Evolutionary conservation across 495 filamentous ascomycete genomes (phyloP).

Genomic region (Immersiella caudata): DNA sequence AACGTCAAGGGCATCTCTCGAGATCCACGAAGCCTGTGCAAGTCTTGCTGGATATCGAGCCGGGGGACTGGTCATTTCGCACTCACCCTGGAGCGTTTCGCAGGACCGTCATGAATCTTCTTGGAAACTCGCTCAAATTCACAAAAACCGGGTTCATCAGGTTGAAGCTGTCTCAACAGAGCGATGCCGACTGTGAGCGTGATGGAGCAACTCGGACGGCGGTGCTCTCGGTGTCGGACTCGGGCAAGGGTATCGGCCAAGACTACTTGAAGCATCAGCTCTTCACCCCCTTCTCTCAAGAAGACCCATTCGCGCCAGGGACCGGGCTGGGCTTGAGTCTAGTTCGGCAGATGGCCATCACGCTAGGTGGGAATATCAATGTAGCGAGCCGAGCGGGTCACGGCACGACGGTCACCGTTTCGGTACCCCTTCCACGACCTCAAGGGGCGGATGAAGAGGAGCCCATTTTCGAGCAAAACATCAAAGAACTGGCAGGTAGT

Average conservation of each 20-base stretch:
- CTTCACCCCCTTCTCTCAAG: conserved; percentile 72
- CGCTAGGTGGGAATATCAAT: conserved; percentile 61
- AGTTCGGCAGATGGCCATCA: conserved; percentile 63
- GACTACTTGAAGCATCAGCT: conserved; percentile 66
- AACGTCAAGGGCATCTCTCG: not conserved
- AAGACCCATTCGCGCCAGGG: conserved; percentile 64
- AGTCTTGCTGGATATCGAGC: conserved; percentile 65
- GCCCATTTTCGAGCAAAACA: conserved; percentile 31
- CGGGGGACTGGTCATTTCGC: conserved; percentile 62
- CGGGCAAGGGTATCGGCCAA: conserved; percentile 67
- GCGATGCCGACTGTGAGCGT: conserved; percentile 20
- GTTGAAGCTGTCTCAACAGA: conserved; percentile 57
- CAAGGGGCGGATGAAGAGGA: conserved; percentile 21
- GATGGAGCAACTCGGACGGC: not conserved
- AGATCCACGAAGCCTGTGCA: conserved; percentile 32
- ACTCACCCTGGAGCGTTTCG: conserved; percentile 73
- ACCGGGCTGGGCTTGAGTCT: conserved; percentile 70
- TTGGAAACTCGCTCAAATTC: conserved; percentile 83
- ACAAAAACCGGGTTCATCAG: conserved; percentile 67
- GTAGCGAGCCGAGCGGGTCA: conserved; percentile 58
- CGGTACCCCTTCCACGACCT: conserved; percentile 42
- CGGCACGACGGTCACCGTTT: conserved; percentile 63
- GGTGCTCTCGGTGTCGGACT: conserved; percentile 60
- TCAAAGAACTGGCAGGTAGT: conserved; percentile 35
- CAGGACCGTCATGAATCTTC: conserved; percentile 77